These are phyloP conservation scores for Nicotiana paniculata DNA, from an alignment of 257 asterid genomes.

Conservation along the genomic window DNA sequence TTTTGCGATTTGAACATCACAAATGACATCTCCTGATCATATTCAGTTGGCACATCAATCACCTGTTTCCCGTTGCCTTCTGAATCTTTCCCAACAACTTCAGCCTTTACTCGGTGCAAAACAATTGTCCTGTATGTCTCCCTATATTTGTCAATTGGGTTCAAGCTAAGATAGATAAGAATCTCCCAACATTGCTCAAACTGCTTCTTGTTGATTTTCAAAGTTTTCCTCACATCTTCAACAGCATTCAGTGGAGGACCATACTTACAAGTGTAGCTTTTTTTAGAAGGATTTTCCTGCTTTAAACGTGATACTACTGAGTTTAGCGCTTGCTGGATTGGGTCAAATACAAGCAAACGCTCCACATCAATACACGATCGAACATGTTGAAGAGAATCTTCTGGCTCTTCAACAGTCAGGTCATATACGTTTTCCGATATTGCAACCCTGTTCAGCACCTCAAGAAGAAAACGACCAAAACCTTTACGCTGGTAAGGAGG, in stretches of 20 bases:
- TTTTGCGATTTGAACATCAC: conserved; percentile 61
- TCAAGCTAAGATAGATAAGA: conserved; percentile 62
- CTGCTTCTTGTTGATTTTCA: conserved; percentile 85
- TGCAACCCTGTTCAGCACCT: conserved; percentile 65
- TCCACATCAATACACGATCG: conserved; percentile 69
- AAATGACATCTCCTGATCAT: conserved; percentile 66
- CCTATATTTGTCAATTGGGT: conserved; percentile 41
- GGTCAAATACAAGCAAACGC: conserved; percentile 58
- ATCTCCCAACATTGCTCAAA: conserved; percentile 92
- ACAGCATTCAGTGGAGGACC: conserved; percentile 43
- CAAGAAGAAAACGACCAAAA: conserved; percentile 58
- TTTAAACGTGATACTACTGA: conserved; percentile 42
- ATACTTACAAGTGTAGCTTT: conserved; percentile 31
- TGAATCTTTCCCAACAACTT: conserved; percentile 68
- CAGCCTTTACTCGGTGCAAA: conserved; percentile 55
- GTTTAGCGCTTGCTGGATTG: conserved; percentile 46
- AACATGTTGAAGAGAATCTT: conserved; percentile 79
- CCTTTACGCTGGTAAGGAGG: conserved; percentile 91
- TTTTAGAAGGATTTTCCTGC: conserved; percentile 50
- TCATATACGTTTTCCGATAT: conserved; percentile 63
- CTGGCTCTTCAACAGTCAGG: conserved; percentile 88
- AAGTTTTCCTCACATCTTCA: conserved; percentile 55
- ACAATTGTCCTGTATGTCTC: conserved; percentile 47
- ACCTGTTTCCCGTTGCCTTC: conserved; percentile 58
- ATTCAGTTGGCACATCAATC: conserved; percentile 63